A percentile compares a stretch with the other conserved stretches of the same genome.
phyloP scores from a whole-genome alignment of 805 yeast genomes.

The Torulaspora maleeae region DNA sequence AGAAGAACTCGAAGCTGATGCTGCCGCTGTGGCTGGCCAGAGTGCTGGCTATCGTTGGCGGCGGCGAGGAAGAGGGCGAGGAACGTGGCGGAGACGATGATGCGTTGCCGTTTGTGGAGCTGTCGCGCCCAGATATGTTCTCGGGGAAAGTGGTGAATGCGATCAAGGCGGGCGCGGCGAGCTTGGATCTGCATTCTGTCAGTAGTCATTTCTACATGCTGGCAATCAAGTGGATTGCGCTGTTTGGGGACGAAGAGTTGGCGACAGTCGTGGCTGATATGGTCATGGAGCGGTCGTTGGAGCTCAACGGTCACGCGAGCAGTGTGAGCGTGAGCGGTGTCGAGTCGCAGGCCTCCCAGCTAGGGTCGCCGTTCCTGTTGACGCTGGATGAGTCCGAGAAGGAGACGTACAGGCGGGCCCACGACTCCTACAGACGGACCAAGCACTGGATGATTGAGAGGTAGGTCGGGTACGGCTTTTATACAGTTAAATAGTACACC shows the following conservation, averaged over 20 bases:
- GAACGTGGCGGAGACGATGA: conserved; percentile 31
- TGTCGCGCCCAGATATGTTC: conserved; percentile 69
- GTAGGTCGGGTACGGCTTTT: background rate
- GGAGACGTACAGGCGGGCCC: conserved; percentile 48
- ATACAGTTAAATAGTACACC: conserved; percentile 1
- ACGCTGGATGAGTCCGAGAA: conserved; percentile 77
- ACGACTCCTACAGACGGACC: conserved; percentile 45
- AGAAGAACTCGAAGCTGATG: conserved; percentile 58
- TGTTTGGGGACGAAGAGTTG: conserved; percentile 64
- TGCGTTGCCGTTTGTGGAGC: conserved; percentile 52
- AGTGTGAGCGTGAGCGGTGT: conserved; percentile 16
- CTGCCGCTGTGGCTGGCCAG: conserved; percentile 89
- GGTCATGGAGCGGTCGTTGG: conserved; percentile 60
- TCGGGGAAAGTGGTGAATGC: conserved; percentile 68
- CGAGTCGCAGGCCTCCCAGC: conserved; percentile 27
- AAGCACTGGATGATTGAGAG: conserved; percentile 39
- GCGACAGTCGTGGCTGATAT: conserved; percentile 48
- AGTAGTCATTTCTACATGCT: conserved; percentile 64
- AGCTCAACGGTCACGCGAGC: conserved; percentile 63
- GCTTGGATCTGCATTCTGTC: conserved; percentile 63
- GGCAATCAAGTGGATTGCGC: conserved; percentile 69
- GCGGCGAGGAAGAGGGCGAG: conserved; percentile 33
- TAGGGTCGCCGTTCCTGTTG: conserved; percentile 43
- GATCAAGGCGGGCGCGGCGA: conserved; percentile 63
- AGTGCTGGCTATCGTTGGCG: conserved; percentile 54